Conservation (phyloP, 768 basidiomycete species). For the Tylopilus felleus region DNA sequence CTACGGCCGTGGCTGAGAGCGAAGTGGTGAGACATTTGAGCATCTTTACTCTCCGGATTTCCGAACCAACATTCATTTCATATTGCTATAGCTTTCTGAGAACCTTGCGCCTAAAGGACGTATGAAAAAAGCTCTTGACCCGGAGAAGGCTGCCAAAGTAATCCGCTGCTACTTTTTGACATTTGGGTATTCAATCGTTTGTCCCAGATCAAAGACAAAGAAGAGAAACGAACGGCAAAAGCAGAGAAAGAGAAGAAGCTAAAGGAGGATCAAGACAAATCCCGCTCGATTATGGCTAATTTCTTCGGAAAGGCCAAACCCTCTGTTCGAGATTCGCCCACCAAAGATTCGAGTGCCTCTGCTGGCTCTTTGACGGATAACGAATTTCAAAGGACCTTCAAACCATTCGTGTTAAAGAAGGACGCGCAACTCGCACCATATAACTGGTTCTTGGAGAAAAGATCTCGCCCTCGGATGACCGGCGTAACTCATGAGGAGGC, state of each 20-base stretch:
- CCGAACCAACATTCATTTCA: neutral
- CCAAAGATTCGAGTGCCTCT: conserved; percentile 26
- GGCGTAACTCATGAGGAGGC: conserved; percentile 39
- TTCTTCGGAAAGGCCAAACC: conserved; percentile 70
- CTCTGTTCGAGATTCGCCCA: conserved; percentile 19
- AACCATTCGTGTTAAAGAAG: conserved; percentile 76
- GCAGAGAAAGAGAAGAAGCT: conserved; percentile 70
- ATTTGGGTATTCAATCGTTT: conserved; percentile 3
- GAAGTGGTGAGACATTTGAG: conserved; percentile 32
- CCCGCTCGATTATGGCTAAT: conserved; percentile 69
- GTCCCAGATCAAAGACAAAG: conserved; percentile 61
- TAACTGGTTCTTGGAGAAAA: conserved; percentile 59
- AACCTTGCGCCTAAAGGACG: conserved; percentile 35
- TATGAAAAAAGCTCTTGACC: conserved; percentile 51
- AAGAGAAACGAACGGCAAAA: conserved; percentile 66
- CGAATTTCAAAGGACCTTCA: conserved; percentile 76
- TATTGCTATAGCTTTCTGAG: conserved; percentile 16
- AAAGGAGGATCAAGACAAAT: conserved; percentile 67
- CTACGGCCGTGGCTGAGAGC: conserved; percentile 37
- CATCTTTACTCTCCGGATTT: neutral
- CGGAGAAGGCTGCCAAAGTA: conserved; percentile 46
- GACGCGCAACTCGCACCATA: conserved; percentile 66
- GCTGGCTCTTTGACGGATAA: conserved; percentile 40
- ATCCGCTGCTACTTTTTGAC: neutral
- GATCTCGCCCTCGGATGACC: conserved; percentile 17